Conservation (phyloP, 2,329 filamentous ascomycete species). For the Colletotrichum sansevieriae region DNA sequence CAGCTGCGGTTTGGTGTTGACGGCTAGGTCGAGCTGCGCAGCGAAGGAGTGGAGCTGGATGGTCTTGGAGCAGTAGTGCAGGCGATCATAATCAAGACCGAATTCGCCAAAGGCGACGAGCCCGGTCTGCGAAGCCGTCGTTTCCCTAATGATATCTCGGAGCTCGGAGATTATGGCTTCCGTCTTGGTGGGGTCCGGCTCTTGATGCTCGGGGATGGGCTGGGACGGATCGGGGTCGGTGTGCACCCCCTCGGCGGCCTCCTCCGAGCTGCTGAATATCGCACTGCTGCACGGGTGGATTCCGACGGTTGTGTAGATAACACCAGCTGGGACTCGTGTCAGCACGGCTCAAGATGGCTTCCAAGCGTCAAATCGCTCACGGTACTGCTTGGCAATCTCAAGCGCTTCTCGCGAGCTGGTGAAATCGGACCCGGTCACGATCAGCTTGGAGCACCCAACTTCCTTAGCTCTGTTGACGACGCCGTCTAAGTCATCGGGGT, state of each 20-base stretch:
- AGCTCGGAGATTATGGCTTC: slow-evolving; percentile 69
- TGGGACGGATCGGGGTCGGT: slow-evolving; percentile 64
- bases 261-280: slow-evolving; percentile 74
- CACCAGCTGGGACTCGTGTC: slow-evolving; percentile 68
- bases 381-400: slow-evolving; percentile 78
- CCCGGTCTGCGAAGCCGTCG: slow-evolving; percentile 60
- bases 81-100: slow-evolving; percentile 93
- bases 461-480: slow-evolving; percentile 84
- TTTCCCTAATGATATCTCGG: slow-evolving; percentile 71
- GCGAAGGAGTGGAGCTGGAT: slow-evolving; percentile 89
- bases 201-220: slow-evolving; percentile 63
- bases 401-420: slow-evolving; percentile 82
- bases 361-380: slow-evolving; percentile 61
- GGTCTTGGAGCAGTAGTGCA: slow-evolving; percentile 83
- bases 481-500: slow-evolving; percentile 79
- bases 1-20: slow-evolving; percentile 76
- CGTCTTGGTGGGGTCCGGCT: slow-evolving; percentile 60
- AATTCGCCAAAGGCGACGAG: slow-evolving; percentile 93
- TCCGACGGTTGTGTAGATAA: slow-evolving; percentile 90
- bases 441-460: slow-evolving; percentile 88
- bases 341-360: slow-evolving; percentile 17
- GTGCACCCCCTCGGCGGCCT: slow-evolving; percentile 60
- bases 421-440: slow-evolving; percentile 93
- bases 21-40: slow-evolving; percentile 83
- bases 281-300: slow-evolving; percentile 92